Percentiles rank a stretch among this genome's conserved stretches.
Evolutionary conservation across 164 flowering plant genomes (phyloP).

Genomic region (Berberis thunbergii): DNA sequence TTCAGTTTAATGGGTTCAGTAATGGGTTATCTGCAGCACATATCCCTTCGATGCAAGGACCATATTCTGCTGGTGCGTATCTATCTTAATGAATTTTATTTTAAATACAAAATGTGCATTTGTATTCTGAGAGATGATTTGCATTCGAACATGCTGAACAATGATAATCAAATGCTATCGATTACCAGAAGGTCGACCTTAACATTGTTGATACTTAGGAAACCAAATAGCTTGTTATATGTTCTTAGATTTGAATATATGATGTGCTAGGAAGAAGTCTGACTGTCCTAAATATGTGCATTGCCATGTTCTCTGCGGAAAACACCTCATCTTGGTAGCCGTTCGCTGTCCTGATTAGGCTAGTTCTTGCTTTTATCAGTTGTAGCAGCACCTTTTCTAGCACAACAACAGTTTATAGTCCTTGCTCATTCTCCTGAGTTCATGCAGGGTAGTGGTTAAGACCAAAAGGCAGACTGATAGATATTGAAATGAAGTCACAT

Average conservation of each 20-base stretch:
- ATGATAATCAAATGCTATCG: no score
- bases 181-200: no score
- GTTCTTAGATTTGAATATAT: neutral
- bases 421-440: constrained; percentile 77
- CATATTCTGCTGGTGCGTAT: constrained; percentile 61
- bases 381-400: constrained; percentile 57
- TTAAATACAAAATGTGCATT: neutral
- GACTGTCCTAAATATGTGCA: no score
- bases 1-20: constrained; percentile 64
- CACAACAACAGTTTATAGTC: constrained; percentile 68
- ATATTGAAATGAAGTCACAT: constrained; percentile 37
- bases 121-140: no score
- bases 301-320: no score
- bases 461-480: constrained; percentile 78
- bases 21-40: constrained; percentile 64
- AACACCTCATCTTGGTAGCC: neutral
- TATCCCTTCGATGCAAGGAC: constrained; percentile 56
- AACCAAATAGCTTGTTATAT: neutral
- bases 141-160: no score
- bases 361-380: constrained; percentile 36
- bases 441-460: constrained; percentile 79
- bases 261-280: no score
- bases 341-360: constrained; percentile 4
- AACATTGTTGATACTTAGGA: neutral
- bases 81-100: constrained; percentile 1